Evolutionary conservation across 2,329 filamentous ascomycete species (phyloP), one percentile per base, ranked within the genome.

Genomic region (Pseudogymnoascus destructans): DNA sequence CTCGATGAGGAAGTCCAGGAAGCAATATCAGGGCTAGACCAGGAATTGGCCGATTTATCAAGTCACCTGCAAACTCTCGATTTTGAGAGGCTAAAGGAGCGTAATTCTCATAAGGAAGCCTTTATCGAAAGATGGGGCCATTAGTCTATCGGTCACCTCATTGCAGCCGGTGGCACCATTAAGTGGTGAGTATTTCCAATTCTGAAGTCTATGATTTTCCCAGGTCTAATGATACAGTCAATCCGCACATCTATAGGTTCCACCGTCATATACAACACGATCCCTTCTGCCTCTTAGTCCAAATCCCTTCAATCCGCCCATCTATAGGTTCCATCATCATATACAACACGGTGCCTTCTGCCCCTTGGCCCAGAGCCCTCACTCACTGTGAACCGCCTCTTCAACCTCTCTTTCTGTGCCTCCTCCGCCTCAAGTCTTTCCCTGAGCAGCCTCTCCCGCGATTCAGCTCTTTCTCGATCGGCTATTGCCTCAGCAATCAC

Each of bases 1-100:
- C 69, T 75, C 5, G 80, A 83, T 62, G 73, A 75, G 0, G 77
- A 79, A 25, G 75, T 80, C 35, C 75, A 79, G 58, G 71, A 68
- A 2, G 76, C 75, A 1, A 75, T 82, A n/a, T 66, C 67, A 11
- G 60, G 57, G 17, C 64, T 70, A 25, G 65, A 70, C 55, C 55
- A 62, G 25, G 72, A 71, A 56, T 62, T 80, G 21, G 68, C 69
- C 3, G 66, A 63, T 10, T 66, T 75, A 0, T 70, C 76, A 35
- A 59, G 59, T 11, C 63, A 65, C 27, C 62, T 72, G 3, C 72
- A 70, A 15, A 68, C 67, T 27, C 46, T 72, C 1, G 66, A 71
- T 57, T 62, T 72, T 5, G 70, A 70, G 46, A 69, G 68, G 32
- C 64, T 72, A 4, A 63, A 67, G 23, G 70, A 65, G 0, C 73